phyloP scores from a whole-genome alignment of 2,329 filamentous ascomycete genomes.

The Akanthomyces lecanii region DNA sequence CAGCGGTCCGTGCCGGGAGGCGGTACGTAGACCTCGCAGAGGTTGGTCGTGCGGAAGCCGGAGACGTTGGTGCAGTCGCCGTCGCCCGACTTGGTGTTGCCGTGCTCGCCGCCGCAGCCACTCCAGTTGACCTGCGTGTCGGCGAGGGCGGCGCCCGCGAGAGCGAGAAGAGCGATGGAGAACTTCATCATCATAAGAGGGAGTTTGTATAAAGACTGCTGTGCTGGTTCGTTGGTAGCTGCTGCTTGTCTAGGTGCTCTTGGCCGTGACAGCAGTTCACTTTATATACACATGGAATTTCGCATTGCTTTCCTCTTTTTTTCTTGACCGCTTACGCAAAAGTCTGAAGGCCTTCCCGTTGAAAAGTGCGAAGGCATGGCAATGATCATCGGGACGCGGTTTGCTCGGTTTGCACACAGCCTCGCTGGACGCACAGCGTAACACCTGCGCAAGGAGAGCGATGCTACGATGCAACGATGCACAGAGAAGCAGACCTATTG shows the following conservation, averaged over 20 bases:
- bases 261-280: not conserved
- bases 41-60: not conserved
- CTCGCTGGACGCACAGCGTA: no score
- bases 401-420: no score
- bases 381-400: no score
- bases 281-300: not conserved
- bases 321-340: no score
- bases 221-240: not conserved
- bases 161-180: not conserved
- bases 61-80: not conserved
- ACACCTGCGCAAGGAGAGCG: no score
- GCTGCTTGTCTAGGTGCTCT: not conserved
- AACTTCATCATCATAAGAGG: not conserved
- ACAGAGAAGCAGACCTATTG: no score
- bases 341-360: no score
- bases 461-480: no score
- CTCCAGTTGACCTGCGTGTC: slow-evolving; percentile 1
- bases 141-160: not conserved
- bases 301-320: not conserved
- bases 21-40: not conserved
- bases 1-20: slow-evolving; percentile 8
- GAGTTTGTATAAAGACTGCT: no score
- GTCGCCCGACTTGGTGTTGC: not conserved
- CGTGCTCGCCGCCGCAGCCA: not conserved
- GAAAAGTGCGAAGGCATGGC: no score